Evolutionary conservation across 768 basidiomycete genomes (phyloP), one percentile per base, ranked within the genome.

Genomic region (Harrya chromipes): DNA sequence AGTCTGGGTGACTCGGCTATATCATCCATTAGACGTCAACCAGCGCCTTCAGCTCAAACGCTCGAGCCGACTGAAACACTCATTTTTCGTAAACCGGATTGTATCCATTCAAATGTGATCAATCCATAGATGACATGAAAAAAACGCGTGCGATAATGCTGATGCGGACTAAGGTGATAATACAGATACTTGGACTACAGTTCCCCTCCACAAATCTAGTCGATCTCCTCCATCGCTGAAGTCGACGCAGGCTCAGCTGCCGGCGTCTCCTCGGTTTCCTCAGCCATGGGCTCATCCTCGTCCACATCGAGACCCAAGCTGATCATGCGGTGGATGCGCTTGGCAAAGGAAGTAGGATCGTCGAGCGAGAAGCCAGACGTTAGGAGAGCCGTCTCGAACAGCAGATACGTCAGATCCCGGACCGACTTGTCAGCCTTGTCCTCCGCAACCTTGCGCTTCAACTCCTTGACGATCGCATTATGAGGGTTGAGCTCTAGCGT

Each of bases 341-440:
- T 87, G 53, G 94, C 90, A 70, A 97, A 98, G 49, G 88, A 90
- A 54, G 88, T 83, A 23, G 97, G 95, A 69, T 94, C 90, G 58
- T 98, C 93, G 52, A 99, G 85, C 47, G 91, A 84, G 81, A 99
- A 99, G 44, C 90, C 91, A 44, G 91, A 94, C 14, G 92, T 94
- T 58, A 97, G 85, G 55, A 97, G 84, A 3, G 95, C 88, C 45
- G 95, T 97, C 83, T 98, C 95, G 76, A 90, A 98, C 48, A 99
- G 76, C 39, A 98, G 82, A 80, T 84, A 93, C 48, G 94, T 97
- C 64, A 99, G 74, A 74, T 98, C 95, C 57, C 92, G 85, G 64
- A 97, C 94, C 48, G 94, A 94, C 84, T 95, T 97, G 84, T 98
- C 94, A 46, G 90, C 87, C 80, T 94, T 94, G 78, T 99, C 95